Percentiles rank a stretch among this genome's conserved stretches.
Conservation (phyloP, 108 stramenopile genomes). For the Fistulifera pelliculosa region DNA sequence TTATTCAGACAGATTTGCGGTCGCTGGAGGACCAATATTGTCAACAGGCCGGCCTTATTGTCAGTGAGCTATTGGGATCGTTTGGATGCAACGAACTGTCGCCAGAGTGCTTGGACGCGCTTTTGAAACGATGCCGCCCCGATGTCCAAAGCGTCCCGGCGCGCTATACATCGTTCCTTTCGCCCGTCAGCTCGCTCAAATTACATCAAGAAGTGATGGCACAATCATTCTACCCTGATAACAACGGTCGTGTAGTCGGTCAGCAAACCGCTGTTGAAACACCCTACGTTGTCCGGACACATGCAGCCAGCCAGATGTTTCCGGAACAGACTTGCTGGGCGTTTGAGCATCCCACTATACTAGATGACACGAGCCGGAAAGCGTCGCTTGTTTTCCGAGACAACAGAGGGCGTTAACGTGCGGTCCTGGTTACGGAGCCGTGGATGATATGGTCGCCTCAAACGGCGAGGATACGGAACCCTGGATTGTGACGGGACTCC, state of each 20-base stretch:
- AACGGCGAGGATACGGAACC: not conserved
- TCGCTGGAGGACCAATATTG: conserved; percentile 22
- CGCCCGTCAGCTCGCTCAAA: conserved; percentile 85
- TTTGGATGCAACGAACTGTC: conserved; percentile 98
- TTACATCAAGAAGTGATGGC: conserved; percentile 76
- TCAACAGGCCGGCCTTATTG: conserved; percentile 79
- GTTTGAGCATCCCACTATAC: conserved; percentile 32
- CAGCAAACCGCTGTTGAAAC: conserved; percentile 86
- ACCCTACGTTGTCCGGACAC: conserved; percentile 89
- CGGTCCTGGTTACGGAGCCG: conserved; percentile 58
- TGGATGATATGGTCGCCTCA: conserved; percentile 33
- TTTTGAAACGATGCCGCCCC: conserved; percentile 27
- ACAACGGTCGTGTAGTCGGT: conserved; percentile 25
- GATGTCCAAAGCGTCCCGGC: conserved; percentile 44
- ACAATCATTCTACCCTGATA: conserved; percentile 41
- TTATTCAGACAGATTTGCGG: conserved; percentile 92
- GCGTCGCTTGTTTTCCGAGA: conserved; percentile 33
- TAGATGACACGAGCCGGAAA: conserved; percentile 8
- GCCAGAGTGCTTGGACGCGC: conserved; percentile 96
- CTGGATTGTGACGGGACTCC: conserved; percentile 84
- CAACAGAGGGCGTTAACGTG: conserved; percentile 30
- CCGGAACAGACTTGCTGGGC: conserved; percentile 73
- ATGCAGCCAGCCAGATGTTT: conserved; percentile 84
- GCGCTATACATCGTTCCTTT: conserved; percentile 83
- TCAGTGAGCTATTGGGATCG: conserved; percentile 91